Conservation (phyloP, 2,329 filamentous ascomycete species). For the Botrytis squamosa region DNA sequence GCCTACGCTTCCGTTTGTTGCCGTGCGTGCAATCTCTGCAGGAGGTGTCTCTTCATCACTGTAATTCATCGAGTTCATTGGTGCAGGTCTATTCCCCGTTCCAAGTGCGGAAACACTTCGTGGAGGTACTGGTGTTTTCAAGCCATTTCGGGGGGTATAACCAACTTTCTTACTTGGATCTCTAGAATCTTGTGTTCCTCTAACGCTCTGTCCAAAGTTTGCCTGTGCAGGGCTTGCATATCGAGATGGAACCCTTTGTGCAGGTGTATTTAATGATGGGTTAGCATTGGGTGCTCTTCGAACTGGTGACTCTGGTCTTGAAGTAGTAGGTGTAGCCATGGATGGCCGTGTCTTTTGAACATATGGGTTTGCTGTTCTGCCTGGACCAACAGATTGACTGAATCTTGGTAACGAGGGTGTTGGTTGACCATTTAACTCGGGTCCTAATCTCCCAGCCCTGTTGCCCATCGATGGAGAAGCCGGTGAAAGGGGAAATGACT, state of each 20-base stretch:
- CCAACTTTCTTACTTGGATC: constrained; percentile 58
- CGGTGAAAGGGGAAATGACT: constrained; percentile 64
- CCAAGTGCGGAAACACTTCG: constrained; percentile 62
- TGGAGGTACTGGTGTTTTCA: constrained; percentile 50
- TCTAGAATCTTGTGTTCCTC: constrained; percentile 52
- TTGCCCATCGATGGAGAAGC: constrained; percentile 58
- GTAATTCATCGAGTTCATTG: constrained; percentile 47
- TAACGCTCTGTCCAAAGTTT: constrained; percentile 63
- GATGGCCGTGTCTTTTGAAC: constrained; percentile 73
- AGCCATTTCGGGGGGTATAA: constrained; percentile 48
- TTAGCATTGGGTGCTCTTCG: constrained; percentile 62
- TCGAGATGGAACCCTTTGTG: constrained; percentile 51
- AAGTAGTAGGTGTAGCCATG: constrained; percentile 55
- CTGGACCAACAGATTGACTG: constrained; percentile 81
- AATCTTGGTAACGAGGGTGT: constrained; percentile 72
- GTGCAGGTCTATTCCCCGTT: constrained; percentile 35
- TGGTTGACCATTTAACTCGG: constrained; percentile 61
- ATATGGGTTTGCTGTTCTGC: constrained; percentile 64
- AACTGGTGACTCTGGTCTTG: constrained; percentile 79
- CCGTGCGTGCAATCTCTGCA: constrained; percentile 49
- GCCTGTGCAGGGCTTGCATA: constrained; percentile 62
- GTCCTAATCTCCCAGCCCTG: constrained; percentile 47
- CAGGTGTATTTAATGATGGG: constrained; percentile 57
- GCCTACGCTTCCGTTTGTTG: constrained; percentile 52
- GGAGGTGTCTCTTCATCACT: constrained; percentile 60